Base-by-base conservation (phyloP, 1,284 basidiomycete species). In the Omphalotus olearius region DNA sequence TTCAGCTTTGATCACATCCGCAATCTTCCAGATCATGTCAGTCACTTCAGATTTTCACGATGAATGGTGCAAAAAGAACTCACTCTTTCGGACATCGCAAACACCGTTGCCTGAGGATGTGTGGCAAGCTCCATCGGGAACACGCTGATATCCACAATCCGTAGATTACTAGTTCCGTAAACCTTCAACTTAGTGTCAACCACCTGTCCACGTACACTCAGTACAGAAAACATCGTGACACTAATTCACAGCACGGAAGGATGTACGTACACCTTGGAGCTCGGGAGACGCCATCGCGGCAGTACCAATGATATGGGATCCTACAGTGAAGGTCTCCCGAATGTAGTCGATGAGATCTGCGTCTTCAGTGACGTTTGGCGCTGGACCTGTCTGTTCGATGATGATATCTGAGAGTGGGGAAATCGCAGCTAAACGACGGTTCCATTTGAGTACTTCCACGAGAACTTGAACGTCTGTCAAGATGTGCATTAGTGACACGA, bases 151-250 rank as follows among this genome's bases (percentile, higher is more conserved):
- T 50, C 49, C 9, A 50, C 42, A n/a, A 50, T 42, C 9, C 49
- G 26, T 11, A 50, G 49, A 37, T 50, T 50, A 23, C 33, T 20
- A 14, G 49, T 50, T 44, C 49, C 49, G 20, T 50, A 50, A 14
- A 50, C 49, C 5, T 43, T 44, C 20, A 50, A 33, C 30, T 45
- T 50, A 5, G 39, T 37, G 17, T 45, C 20, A 6, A 50, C 49
- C n/a, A 50, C 49, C 10, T 41, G 40, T 41, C 13, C 5, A 23
- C 26, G 25, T 6, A 25, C 6, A 3, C 23, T 23, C 30, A 40
- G 7, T 40, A 16, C 38, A 6, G n/a, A 33, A 13, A 9, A 7
- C 7, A n/a, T n/a, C n/a, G n/a, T n/a, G n/a, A n/a, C 10, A 40
- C n/a, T 9, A 5, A 17, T 40, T 9, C 16, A 40, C 30, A 33